Percentiles rank a stretch among this genome's conserved stretches.
Evolutionary conservation across 305 asterid genomes (phyloP).

Genomic region (Rubia peregrina): DNA sequence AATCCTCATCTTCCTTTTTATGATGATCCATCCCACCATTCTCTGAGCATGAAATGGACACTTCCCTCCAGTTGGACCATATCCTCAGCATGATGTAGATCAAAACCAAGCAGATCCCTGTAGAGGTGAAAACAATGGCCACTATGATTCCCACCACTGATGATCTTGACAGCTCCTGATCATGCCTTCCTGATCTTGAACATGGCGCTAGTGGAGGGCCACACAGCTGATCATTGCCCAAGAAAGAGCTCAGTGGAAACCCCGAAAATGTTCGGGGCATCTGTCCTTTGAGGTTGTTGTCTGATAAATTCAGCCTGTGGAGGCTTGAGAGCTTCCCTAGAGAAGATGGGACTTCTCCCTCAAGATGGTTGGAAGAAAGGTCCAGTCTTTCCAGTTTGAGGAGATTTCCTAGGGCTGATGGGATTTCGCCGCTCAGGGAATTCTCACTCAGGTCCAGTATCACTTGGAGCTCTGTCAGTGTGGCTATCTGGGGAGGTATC

Average conservation of each 20-base stretch:
- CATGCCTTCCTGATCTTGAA: slow-evolving; percentile 25
- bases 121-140: slow-evolving; percentile 74
- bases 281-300: slow-evolving; percentile 50
- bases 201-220: slow-evolving; percentile 68
- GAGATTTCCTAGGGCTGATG: slow-evolving; percentile 54
- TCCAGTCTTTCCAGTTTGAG: slow-evolving; percentile 66
- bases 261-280: slow-evolving; percentile 53
- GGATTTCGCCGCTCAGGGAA: slow-evolving; percentile 60
- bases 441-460: slow-evolving; percentile 72
- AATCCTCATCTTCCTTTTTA: slow-evolving; percentile 41
- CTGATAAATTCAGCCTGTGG: slow-evolving; percentile 58
- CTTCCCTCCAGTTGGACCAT: slow-evolving; percentile 84
- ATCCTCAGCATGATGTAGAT: slow-evolving; percentile 66
- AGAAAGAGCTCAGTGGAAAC: slow-evolving; percentile 54
- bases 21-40: slow-evolving; percentile 26
- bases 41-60: slow-evolving; percentile 66
- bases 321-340: slow-evolving; percentile 65
- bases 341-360: slow-evolving; percentile 55
- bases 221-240: slow-evolving; percentile 44
- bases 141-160: slow-evolving; percentile 57
- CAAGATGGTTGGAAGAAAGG: slow-evolving; percentile 56
- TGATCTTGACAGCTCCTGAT: slow-evolving; percentile 45
- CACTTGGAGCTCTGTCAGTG: slow-evolving; percentile 62
- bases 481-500: slow-evolving; percentile 64
- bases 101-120: slow-evolving; percentile 62